Evolutionary conservation across 2,329 filamentous ascomycete genomes (phyloP).

Genomic region (Hirsutella thompsonii): DNA sequence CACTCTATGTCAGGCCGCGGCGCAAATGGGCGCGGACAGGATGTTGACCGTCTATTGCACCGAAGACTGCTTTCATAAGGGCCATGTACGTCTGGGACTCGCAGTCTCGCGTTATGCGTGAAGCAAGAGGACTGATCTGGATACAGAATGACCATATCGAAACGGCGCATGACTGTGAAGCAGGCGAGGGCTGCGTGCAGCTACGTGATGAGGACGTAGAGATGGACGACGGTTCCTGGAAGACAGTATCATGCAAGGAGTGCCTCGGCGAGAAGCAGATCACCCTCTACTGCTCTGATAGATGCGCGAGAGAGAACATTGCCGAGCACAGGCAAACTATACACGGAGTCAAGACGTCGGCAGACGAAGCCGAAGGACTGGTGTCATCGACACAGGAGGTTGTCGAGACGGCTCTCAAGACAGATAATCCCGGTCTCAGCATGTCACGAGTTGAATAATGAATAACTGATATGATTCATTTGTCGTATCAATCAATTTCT

Average conservation of each 20-base stretch:
- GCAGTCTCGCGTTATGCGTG: conserved; percentile 8
- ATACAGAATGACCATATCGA: conserved; percentile 24
- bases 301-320: conserved; percentile 28
- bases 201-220: conserved; percentile 24
- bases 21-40: conserved; percentile 20
- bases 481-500: no score
- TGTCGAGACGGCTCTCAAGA: conserved; percentile 14
- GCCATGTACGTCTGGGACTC: conserved; percentile 19
- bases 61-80: conserved; percentile 24
- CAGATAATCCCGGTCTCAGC: conserved; percentile 19
- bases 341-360: conserved; percentile 15
- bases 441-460: conserved; percentile 10
- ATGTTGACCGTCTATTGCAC: conserved; percentile 32
- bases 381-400: conserved; percentile 11
- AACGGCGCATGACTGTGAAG: conserved; percentile 26
- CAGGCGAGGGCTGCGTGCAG: conserved; percentile 25
- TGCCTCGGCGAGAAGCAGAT: conserved; percentile 24
- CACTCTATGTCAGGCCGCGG: conserved; percentile 29
- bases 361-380: conserved; percentile 10
- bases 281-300: conserved; percentile 27
- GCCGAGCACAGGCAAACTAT: conserved; percentile 21
- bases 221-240: conserved; percentile 19
- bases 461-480: no score
- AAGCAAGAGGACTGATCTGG: conserved; percentile 10
- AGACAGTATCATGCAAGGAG: conserved; percentile 24